These are phyloP conservation scores for Saccharomycopsis crataegensis DNA, from an alignment of 1,139 yeast genomes.

Conservation along the genomic window DNA sequence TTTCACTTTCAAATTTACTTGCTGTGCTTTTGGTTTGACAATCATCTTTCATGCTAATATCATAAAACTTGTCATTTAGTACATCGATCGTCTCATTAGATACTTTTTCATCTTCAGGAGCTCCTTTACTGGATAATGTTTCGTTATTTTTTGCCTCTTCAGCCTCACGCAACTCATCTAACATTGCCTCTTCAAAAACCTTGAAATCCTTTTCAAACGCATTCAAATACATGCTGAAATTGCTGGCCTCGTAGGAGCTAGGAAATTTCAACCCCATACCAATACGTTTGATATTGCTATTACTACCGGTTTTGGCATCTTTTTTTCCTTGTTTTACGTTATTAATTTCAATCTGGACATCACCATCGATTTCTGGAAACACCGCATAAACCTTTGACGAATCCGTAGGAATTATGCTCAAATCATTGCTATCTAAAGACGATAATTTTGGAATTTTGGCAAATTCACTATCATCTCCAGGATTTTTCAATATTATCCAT, in stretches of 20 bases:
- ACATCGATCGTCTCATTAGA: neutral
- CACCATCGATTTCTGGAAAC: conserved; percentile 13
- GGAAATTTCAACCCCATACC: conserved; percentile 17
- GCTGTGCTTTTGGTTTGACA: neutral
- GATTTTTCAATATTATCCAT: conserved; percentile 2
- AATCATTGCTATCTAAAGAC: conserved; percentile 1
- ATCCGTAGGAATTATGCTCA: conserved; percentile 12
- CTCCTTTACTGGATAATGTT: neutral
- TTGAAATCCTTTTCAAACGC: conserved; percentile 13
- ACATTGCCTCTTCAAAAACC: conserved; percentile 9
- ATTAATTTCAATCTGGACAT: neutral
- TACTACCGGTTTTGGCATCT: neutral
- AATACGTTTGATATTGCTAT: conserved; percentile 9
- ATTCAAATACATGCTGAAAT: conserved; percentile 13
- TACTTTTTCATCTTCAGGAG: neutral
- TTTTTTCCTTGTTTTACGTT: neutral
- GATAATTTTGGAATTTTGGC: conserved; percentile 14
- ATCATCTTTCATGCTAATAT: conserved; percentile 8
- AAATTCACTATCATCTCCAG: conserved; percentile 5
- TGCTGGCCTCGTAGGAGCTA: conserved; percentile 17
- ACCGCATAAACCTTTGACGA: conserved; percentile 16
- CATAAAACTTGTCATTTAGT: conserved; percentile 5
- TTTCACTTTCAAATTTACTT: conserved; percentile 7
- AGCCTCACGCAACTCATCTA: conserved; percentile 1
- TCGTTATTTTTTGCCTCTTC: neutral